These are phyloP conservation scores for Leishmania major DNA, from an alignment of 208 protist genomes.

Conservation along the genomic window DNA sequence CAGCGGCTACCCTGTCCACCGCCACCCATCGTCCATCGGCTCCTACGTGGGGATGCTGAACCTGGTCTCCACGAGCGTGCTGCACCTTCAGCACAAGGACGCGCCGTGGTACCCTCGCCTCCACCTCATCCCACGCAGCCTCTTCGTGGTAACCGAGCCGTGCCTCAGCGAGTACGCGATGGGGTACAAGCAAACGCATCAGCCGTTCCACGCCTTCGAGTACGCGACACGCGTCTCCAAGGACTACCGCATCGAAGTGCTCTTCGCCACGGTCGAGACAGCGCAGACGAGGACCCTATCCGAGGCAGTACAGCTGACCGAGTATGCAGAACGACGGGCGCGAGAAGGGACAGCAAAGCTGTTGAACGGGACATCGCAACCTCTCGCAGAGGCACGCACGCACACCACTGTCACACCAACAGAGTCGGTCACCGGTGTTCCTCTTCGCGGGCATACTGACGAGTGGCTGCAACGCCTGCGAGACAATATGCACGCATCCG, in stretches of 20 bases:
- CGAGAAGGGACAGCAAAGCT: conserved; percentile 1
- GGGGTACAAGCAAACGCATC: conserved; percentile 85
- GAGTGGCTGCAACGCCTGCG: conserved; percentile 64
- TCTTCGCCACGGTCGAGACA: conserved; percentile 88
- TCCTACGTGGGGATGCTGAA: conserved; percentile 87
- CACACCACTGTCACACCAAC: not conserved
- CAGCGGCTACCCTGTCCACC: conserved; percentile 86
- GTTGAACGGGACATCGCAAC: not conserved
- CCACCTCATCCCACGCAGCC: conserved; percentile 74
- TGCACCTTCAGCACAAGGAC: conserved; percentile 83
- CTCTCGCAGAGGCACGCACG: not conserved
- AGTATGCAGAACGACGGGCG: conserved; percentile 52
- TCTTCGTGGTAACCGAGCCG: conserved; percentile 83
- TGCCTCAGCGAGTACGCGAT: conserved; percentile 85
- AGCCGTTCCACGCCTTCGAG: conserved; percentile 89
- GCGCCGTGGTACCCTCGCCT: conserved; percentile 88
- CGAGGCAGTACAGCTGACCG: conserved; percentile 76
- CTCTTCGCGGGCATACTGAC: conserved; percentile 31
- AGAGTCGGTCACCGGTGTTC: not conserved
- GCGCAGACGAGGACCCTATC: conserved; percentile 60
- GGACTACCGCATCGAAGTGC: conserved; percentile 91
- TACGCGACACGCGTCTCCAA: conserved; percentile 88
- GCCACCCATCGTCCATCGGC: conserved; percentile 79
- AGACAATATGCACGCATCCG: conserved; percentile 36
- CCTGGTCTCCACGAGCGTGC: conserved; percentile 81